phyloP scores from a whole-genome alignment of 768 basidiomycete species.

The Megacollybia marginata region DNA sequence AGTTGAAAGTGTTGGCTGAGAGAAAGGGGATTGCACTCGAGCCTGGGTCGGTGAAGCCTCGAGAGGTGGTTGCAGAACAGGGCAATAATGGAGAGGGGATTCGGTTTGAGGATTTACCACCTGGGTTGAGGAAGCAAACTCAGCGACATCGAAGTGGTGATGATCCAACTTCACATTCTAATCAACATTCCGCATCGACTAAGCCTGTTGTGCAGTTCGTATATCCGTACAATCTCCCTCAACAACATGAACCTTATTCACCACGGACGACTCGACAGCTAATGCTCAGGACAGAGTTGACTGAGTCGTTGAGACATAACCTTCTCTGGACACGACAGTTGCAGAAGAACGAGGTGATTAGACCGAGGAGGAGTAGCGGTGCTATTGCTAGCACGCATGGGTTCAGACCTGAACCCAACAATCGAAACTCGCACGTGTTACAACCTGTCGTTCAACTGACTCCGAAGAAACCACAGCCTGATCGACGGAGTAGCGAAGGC shows the following conservation, averaged over 20 bases:
- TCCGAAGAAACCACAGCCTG: background rate
- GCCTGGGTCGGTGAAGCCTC: too few species aligned
- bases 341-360: constrained; percentile 10
- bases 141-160: constrained; percentile 5
- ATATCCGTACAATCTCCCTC: constrained; percentile 70
- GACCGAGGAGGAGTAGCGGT: constrained; percentile 5
- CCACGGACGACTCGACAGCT: constrained; percentile 59
- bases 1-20: constrained; percentile 48
- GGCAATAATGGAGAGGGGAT: constrained; percentile 5
- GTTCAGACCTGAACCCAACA: background rate
- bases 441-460: background rate
- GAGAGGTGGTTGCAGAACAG: too few species aligned
- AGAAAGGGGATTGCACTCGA: constrained; percentile 29
- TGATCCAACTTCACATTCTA: constrained; percentile 4
- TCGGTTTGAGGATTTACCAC: constrained; percentile 1
- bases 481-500: background rate
- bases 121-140: constrained; percentile 1
- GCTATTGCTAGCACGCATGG: background rate
- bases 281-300: constrained; percentile 64
- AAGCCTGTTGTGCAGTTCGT: constrained; percentile 4
- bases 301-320: constrained; percentile 55
- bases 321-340: constrained; percentile 57
- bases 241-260: constrained; percentile 42
- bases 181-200: background rate
- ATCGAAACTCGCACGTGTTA: background rate